Evolutionary conservation across 2,329 filamentous ascomycete species (phyloP).

Genomic region (Emergomyces orientalis): DNA sequence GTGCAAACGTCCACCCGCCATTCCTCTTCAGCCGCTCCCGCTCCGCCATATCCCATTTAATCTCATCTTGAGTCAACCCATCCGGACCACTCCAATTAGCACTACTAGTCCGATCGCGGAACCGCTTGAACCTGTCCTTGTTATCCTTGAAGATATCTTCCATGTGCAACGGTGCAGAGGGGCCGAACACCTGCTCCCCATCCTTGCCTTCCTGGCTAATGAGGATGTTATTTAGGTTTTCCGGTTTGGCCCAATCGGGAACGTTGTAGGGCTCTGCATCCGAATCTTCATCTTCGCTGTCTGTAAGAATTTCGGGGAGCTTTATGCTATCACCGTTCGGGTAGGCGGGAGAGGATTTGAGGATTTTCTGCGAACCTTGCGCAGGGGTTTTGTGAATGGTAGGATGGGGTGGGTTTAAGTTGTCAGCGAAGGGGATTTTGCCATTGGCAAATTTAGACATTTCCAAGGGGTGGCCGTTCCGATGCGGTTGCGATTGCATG

Average conservation of each 20-base stretch:
- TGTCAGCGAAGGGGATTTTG: constrained; percentile 80
- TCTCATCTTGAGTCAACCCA: constrained; percentile 76
- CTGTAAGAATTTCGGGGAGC: constrained; percentile 89
- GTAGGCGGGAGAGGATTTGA: constrained; percentile 70
- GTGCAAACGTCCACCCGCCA: constrained; percentile 74
- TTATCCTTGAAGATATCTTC: constrained; percentile 92
- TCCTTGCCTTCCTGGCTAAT: constrained; percentile 64
- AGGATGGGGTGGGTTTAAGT: constrained; percentile 45
- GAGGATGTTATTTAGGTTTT: constrained; percentile 66
- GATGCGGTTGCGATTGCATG: constrained; percentile 43
- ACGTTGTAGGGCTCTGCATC: constrained; percentile 53
- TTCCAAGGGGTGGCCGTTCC: constrained; percentile 61
- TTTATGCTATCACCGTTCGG: constrained; percentile 84
- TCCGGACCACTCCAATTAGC: constrained; percentile 87
- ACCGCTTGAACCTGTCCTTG: constrained; percentile 75
- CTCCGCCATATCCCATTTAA: constrained; percentile 67
- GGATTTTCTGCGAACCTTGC: constrained; percentile 32
- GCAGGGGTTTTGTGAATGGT: constrained; percentile 61
- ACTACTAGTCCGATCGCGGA: constrained; percentile 82
- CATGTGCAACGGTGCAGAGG: constrained; percentile 80
- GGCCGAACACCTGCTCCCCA: constrained; percentile 84
- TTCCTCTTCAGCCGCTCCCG: constrained; percentile 71
- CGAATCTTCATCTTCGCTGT: constrained; percentile 78
- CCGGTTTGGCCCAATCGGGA: constrained; percentile 81
- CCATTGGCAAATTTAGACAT: constrained; percentile 82